Percentiles rank a stretch among this genome's conserved stretches.
These are phyloP conservation scores for Diaporthe eres DNA, from an alignment of 2,329 filamentous ascomycete genomes.

Conservation along the genomic window DNA sequence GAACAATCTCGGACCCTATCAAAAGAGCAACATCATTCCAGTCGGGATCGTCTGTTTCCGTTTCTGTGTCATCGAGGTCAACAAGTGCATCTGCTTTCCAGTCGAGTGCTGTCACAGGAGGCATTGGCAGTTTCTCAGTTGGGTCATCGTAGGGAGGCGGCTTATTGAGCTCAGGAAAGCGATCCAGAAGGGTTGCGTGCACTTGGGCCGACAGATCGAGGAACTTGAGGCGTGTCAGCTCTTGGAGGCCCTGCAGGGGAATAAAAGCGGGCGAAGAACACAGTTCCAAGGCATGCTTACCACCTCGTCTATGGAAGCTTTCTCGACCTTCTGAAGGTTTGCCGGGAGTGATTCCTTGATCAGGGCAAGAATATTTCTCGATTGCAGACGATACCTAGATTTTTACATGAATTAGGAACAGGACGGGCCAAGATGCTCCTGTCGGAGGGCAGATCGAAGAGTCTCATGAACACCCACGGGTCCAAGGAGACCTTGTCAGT, in stretches of 20 bases:
- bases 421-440: background rate
- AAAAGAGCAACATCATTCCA: slow-evolving; percentile 95
- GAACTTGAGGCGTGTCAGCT: slow-evolving; percentile 61
- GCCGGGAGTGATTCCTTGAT: slow-evolving; percentile 82
- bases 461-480: slow-evolving; percentile 58
- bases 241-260: background rate
- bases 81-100: slow-evolving; percentile 89
- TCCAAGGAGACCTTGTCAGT: slow-evolving; percentile 96
- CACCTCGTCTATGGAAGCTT: slow-evolving; percentile 95
- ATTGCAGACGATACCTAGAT: slow-evolving; percentile 80
- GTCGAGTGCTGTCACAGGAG: slow-evolving; percentile 78
- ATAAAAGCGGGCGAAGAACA: background rate
- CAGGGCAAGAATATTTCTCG: slow-evolving; percentile 82
- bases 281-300: background rate
- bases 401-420: background rate
- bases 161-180: slow-evolving; percentile 80
- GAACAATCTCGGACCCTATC: slow-evolving; percentile 90
- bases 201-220: slow-evolving; percentile 90
- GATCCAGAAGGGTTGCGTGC: slow-evolving; percentile 79
- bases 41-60: slow-evolving; percentile 86
- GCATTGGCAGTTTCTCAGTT: slow-evolving; percentile 78
- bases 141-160: slow-evolving; percentile 82
- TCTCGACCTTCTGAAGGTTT: slow-evolving; percentile 83
- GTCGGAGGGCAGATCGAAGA: background rate
- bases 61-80: slow-evolving; percentile 79